Conservation (phyloP, 164 flowering plant species). For the Euptelea pleiosperma region DNA sequence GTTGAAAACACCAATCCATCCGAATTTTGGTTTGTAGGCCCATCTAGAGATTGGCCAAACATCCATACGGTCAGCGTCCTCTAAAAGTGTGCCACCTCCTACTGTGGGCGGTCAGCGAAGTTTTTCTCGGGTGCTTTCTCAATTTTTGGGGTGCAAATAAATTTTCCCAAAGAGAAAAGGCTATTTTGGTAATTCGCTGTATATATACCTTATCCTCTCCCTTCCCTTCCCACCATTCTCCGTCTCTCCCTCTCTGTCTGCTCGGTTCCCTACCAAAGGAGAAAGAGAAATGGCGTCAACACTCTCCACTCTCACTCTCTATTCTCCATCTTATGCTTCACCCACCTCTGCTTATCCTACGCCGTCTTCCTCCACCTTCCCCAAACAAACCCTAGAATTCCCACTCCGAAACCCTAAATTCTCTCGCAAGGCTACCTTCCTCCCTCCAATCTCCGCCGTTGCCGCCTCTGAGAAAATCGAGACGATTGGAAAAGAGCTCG, state of each 20-base stretch:
- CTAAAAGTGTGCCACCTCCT: too few species aligned
- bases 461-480: constrained; percentile 61
- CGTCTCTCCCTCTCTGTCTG: constrained; percentile 6
- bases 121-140: too few species aligned
- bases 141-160: too few species aligned
- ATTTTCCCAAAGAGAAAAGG: background rate
- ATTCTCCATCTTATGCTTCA: constrained; percentile 27
- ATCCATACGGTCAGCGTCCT: too few species aligned
- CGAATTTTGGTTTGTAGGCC: too few species aligned
- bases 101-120: too few species aligned
- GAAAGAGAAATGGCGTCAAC: constrained; percentile 26
- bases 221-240: constrained; percentile 14
- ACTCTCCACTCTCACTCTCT: constrained; percentile 36
- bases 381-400: constrained; percentile 24
- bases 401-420: constrained; percentile 22
- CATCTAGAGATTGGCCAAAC: too few species aligned
- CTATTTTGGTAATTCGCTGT: background rate
- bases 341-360: constrained; percentile 25
- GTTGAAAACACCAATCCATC: too few species aligned
- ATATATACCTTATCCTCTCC: background rate
- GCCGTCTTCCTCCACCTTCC: constrained; percentile 21
- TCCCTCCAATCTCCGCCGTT: constrained; percentile 52
- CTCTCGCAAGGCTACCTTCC: constrained; percentile 33
- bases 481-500: constrained; percentile 50
- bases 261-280: background rate